Percentiles rank a stretch among this genome's conserved stretches.
Conservation (phyloP, 768 basidiomycete species). For the Mycena vitilis region DNA sequence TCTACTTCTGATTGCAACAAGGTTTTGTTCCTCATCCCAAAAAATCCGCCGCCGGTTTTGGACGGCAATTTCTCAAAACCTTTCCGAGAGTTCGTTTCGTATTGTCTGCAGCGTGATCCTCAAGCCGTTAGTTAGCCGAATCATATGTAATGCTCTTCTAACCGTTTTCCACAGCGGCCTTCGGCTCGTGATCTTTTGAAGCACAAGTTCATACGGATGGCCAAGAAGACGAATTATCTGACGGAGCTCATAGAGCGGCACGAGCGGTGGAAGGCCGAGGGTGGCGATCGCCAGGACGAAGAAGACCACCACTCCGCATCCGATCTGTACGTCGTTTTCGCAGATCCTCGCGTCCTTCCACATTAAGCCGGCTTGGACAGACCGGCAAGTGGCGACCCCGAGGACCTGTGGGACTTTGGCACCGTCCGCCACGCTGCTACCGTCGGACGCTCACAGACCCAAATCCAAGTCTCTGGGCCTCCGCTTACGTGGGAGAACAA, state of each 20-base stretch:
- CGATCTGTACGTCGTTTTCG: constrained; percentile 66
- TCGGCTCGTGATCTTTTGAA: constrained; percentile 94
- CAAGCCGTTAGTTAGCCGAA: constrained; percentile 70
- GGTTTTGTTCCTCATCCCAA: constrained; percentile 98
- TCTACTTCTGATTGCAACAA: constrained; percentile 45
- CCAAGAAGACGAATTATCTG: constrained; percentile 93
- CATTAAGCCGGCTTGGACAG: constrained; percentile 44
- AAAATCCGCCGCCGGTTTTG: constrained; percentile 92
- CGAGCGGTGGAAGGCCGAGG: constrained; percentile 93
- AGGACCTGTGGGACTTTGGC: constrained; percentile 98
- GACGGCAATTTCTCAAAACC: constrained; percentile 93
- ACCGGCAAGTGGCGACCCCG: constrained; percentile 67
- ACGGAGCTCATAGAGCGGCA: constrained; percentile 96
- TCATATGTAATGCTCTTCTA: constrained; percentile 32
- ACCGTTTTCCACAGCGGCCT: constrained; percentile 72
- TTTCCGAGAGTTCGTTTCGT: constrained; percentile 94
- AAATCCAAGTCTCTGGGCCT: constrained; percentile 70
- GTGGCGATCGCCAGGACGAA: constrained; percentile 80
- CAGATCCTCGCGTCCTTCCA: not conserved
- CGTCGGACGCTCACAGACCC: constrained; percentile 72
- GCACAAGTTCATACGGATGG: constrained; percentile 95
- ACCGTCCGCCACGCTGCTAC: constrained; percentile 88
- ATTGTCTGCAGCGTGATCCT: constrained; percentile 95
- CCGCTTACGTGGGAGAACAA: constrained; percentile 87
- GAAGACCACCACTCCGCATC: constrained; percentile 70